Conservation (phyloP, 306 rosid genomes). For the Pyrus betulifolia region DNA sequence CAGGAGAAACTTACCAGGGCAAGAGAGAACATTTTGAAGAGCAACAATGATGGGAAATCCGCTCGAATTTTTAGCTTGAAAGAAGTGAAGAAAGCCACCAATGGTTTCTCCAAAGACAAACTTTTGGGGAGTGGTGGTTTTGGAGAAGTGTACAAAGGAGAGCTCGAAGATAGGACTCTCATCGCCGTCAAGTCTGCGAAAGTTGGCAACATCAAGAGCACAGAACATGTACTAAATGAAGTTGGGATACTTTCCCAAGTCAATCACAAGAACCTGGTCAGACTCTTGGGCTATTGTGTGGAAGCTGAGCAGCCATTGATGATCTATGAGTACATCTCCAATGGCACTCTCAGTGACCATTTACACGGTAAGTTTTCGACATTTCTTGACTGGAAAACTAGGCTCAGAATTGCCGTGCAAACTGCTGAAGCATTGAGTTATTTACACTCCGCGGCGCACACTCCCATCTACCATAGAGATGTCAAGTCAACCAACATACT, state of each 20-base stretch:
- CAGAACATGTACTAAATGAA: slow-evolving; percentile 80
- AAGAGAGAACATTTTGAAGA: slow-evolving; percentile 53
- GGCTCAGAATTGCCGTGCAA: slow-evolving; percentile 77
- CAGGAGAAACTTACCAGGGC: slow-evolving; percentile 43
- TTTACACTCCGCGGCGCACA: slow-evolving; percentile 72
- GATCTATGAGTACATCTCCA: slow-evolving; percentile 87
- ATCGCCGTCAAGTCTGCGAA: slow-evolving; percentile 89
- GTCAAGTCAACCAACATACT: slow-evolving; percentile 91
- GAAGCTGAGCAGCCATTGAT: slow-evolving; percentile 82
- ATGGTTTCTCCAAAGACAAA: slow-evolving; percentile 52
- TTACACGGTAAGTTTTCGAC: slow-evolving; percentile 56
- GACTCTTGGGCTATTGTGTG: slow-evolving; percentile 78
- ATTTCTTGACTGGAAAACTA: slow-evolving; percentile 76
- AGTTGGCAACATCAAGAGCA: slow-evolving; percentile 88
- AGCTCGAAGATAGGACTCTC: slow-evolving; percentile 58
- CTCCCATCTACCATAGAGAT: slow-evolving; percentile 94
- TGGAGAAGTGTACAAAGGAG: slow-evolving; percentile 90
- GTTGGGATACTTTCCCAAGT: slow-evolving; percentile 91
- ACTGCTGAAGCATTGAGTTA: slow-evolving; percentile 87
- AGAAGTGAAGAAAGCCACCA: slow-evolving; percentile 78
- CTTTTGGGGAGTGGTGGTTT: slow-evolving; percentile 81
- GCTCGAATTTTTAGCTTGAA: slow-evolving; percentile 63
- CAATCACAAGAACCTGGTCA: slow-evolving; percentile 80
- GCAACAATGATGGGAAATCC: slow-evolving; percentile 39
- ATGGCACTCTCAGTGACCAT: slow-evolving; percentile 89